Percentiles rank a stretch among this genome's conserved stretches.
Conservation (phyloP, 2,329 filamentous ascomycete species). For the Furcasterigmium sp. region DNA sequence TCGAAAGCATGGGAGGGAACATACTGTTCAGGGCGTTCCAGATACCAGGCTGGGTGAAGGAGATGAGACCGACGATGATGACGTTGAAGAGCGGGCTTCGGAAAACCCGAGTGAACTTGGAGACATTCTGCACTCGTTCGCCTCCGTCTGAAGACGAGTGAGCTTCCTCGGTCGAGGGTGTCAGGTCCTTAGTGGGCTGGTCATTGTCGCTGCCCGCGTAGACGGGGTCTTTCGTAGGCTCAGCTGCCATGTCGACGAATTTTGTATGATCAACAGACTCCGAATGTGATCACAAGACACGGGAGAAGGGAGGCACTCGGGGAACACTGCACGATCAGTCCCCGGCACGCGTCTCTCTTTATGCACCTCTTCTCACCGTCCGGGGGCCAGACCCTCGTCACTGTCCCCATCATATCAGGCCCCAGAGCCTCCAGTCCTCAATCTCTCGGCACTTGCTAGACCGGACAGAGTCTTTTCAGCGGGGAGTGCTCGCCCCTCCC, state of each 20-base stretch:
- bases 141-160: slow-evolving; percentile 6
- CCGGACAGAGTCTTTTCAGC: too few relatives aligned
- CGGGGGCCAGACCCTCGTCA: too few relatives aligned
- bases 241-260: not conserved
- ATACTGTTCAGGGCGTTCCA: slow-evolving; percentile 41
- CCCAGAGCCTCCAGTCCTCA: too few relatives aligned
- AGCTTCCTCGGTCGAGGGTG: slow-evolving; percentile 4
- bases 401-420: too few relatives aligned
- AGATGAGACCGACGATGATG: slow-evolving; percentile 35
- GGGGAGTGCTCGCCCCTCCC: too few relatives aligned
- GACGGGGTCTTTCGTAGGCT: not conserved
- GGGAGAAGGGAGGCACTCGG: too few relatives aligned
- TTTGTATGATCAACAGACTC: too few relatives aligned
- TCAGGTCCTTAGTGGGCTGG: not conserved
- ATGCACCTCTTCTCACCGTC: too few relatives aligned
- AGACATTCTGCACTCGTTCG: slow-evolving; percentile 16
- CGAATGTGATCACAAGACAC: too few relatives aligned
- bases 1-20: not conserved
- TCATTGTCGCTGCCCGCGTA: slow-evolving; percentile 2
- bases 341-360: too few relatives aligned
- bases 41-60: slow-evolving; percentile 40
- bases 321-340: too few relatives aligned
- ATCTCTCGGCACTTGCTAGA: too few relatives aligned
- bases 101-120: slow-evolving; percentile 28
- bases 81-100: slow-evolving; percentile 41